Percentiles rank a stretch among this genome's conserved stretches.
Evolutionary conservation across 2,329 filamentous ascomycete species (phyloP).

Genomic region (Emergomyces africanus): DNA sequence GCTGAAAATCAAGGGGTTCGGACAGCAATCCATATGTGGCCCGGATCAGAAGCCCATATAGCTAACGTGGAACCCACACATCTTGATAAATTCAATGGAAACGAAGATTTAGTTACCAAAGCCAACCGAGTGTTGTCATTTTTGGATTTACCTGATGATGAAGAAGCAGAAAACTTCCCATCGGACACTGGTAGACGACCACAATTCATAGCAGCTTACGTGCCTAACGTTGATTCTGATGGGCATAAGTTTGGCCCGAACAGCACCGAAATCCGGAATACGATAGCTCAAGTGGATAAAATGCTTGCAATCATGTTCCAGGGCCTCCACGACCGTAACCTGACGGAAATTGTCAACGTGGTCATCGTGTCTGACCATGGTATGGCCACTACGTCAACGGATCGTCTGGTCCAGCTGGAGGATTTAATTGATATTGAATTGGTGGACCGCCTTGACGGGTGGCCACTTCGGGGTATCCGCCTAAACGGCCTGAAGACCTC

Average conservation of each 20-base stretch:
- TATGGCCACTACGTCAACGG: constrained; percentile 83
- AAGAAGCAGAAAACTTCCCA: constrained; percentile 37
- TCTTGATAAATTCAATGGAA: constrained; percentile 71
- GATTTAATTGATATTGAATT: constrained; percentile 67
- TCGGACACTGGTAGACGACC: constrained; percentile 49
- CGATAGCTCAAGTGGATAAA: constrained; percentile 64
- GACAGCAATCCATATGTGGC: constrained; percentile 95
- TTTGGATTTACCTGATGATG: constrained; percentile 66
- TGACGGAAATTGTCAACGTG: constrained; percentile 83
- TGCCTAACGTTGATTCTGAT: constrained; percentile 78
- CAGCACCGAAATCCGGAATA: constrained; percentile 73
- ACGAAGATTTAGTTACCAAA: constrained; percentile 62
- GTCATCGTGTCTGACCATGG: constrained; percentile 96
- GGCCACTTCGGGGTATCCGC: constrained; percentile 87
- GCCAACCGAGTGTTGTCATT: constrained; percentile 68
- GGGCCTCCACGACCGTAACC: constrained; percentile 66
- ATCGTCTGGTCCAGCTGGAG: constrained; percentile 76
- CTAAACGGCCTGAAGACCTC: constrained; percentile 56
- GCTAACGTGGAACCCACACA: constrained; percentile 61
- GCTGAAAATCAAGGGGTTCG: constrained; percentile 70
- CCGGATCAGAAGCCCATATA: constrained; percentile 82
- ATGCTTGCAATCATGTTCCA: constrained; percentile 69
- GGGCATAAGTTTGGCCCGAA: constrained; percentile 88
- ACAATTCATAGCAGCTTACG: constrained; percentile 87
- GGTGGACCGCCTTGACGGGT: constrained; percentile 79